Conservation (phyloP, 2,329 filamentous ascomycete species). For the Ciborinia camelliae region DNA sequence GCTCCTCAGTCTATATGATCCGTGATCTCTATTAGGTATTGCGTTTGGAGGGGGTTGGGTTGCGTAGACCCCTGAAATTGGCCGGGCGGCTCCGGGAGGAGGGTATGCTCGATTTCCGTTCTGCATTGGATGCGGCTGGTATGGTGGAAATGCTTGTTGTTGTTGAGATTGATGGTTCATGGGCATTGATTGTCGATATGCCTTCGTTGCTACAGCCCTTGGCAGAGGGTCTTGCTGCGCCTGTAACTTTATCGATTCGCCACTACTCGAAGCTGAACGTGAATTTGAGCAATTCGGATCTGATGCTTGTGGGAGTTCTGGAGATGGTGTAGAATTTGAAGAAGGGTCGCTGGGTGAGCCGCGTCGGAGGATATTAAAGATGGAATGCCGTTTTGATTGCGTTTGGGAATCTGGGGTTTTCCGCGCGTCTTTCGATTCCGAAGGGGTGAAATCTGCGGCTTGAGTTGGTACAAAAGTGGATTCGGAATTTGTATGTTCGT, state of each 20-base stretch:
- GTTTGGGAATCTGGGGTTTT: constrained; percentile 34
- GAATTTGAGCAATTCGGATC: constrained; percentile 25
- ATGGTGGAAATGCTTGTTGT: constrained; percentile 43
- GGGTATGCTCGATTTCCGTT: constrained; percentile 39
- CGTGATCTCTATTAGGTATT: constrained; percentile 39
- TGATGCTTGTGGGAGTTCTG: constrained; percentile 23
- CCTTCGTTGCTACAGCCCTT: constrained; percentile 33
- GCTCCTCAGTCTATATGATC: constrained; percentile 52
- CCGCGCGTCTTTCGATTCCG: constrained; percentile 30
- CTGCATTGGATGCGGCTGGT: constrained; percentile 44
- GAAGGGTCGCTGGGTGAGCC: constrained; percentile 29
- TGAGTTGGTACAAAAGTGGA: constrained; percentile 19
- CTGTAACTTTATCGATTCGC: constrained; percentile 32
- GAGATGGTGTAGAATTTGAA: constrained; percentile 18
- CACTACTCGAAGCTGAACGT: constrained; percentile 33
- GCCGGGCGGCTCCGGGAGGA: constrained; percentile 39
- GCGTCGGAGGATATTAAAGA: constrained; percentile 39
- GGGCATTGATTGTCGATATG: constrained; percentile 44
- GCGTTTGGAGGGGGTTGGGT: constrained; percentile 41
- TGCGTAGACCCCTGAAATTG: constrained; percentile 47
- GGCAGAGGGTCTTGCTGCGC: constrained; percentile 27
- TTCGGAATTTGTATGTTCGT: constrained; percentile 15
- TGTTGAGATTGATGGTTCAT: constrained; percentile 44
- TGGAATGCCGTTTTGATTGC: constrained; percentile 37
- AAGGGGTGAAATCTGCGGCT: constrained; percentile 22